These are phyloP conservation scores for Lachancea sp. DNA, from an alignment of 805 yeast species.

Conservation along the genomic window DNA sequence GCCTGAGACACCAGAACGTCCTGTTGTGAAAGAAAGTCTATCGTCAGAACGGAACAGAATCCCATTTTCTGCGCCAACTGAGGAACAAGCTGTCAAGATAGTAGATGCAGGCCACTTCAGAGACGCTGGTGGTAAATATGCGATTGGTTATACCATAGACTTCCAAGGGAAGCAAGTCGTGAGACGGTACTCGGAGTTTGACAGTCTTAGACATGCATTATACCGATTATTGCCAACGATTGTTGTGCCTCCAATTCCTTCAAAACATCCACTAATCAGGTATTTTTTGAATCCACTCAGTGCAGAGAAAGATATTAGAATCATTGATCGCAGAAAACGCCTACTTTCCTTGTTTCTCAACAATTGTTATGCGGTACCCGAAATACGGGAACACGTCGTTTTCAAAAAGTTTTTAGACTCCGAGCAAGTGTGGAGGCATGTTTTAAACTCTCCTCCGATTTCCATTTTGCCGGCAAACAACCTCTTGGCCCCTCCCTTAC, in stretches of 20 bases:
- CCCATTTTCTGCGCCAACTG: not conserved
- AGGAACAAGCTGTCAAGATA: slow-evolving; percentile 37
- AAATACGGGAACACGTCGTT: slow-evolving; percentile 51
- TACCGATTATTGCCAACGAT: slow-evolving; percentile 70
- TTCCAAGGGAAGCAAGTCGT: slow-evolving; percentile 56
- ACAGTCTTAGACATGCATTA: slow-evolving; percentile 65
- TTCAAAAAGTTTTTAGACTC: slow-evolving; percentile 82
- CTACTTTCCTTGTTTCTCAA: slow-evolving; percentile 72
- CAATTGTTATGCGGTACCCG: slow-evolving; percentile 55
- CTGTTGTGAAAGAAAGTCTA: not conserved
- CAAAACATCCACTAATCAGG: slow-evolving; percentile 59
- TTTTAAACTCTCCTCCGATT: slow-evolving; percentile 49
- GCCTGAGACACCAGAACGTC: not conserved
- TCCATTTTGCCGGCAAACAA: slow-evolving; percentile 46
- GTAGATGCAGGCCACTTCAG: slow-evolving; percentile 79
- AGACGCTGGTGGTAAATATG: slow-evolving; percentile 72
- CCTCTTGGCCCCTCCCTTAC: slow-evolving; percentile 54
- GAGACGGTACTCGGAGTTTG: slow-evolving; percentile 89
- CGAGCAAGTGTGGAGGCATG: slow-evolving; percentile 78
- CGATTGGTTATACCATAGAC: slow-evolving; percentile 75
- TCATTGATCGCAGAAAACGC: slow-evolving; percentile 64
- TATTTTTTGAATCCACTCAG: slow-evolving; percentile 39
- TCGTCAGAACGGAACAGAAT: not conserved
- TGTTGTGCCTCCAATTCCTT: slow-evolving; percentile 91
- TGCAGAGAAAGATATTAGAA: slow-evolving; percentile 39